phyloP scores from a whole-genome alignment of 768 basidiomycete species.

The Boletus barrowsii region DNA sequence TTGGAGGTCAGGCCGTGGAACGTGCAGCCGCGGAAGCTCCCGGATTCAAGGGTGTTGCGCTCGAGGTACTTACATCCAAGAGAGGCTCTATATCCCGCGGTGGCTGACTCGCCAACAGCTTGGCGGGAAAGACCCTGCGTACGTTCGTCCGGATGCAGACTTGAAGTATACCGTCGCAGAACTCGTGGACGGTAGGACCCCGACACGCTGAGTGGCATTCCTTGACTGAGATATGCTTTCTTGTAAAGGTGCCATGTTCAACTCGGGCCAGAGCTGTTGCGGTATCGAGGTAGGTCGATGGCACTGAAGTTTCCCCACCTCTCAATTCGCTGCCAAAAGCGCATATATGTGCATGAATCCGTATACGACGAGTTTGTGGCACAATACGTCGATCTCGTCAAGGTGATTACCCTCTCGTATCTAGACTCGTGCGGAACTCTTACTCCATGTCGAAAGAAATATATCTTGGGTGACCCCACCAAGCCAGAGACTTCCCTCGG shows the following conservation, averaged over 20 bases:
- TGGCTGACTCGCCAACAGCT: conserved; percentile 48
- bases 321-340: conserved; percentile 37
- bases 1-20: conserved; percentile 71
- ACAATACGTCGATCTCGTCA: conserved; percentile 68
- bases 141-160: conserved; percentile 86
- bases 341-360: conserved; percentile 90
- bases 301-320: not conserved
- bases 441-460: conserved; percentile 44
- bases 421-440: not conserved
- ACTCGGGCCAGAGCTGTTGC: conserved; percentile 97
- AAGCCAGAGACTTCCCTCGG: conserved; percentile 74
- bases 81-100: not conserved
- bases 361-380: conserved; percentile 79
- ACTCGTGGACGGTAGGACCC: conserved; percentile 76
- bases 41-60: conserved; percentile 82
- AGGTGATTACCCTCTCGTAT: conserved; percentile 39
- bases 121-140: conserved; percentile 97
- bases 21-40: conserved; percentile 59
- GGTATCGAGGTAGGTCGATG: conserved; percentile 67
- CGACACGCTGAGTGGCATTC: not conserved
- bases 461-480: conserved; percentile 86
- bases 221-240: not conserved
- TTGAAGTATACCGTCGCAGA: conserved; percentile 78
- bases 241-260: conserved; percentile 80
- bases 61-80: conserved; percentile 55